Conservation (phyloP, 1,284 basidiomycete genomes). For the Tranzscheliella williamsii region DNA sequence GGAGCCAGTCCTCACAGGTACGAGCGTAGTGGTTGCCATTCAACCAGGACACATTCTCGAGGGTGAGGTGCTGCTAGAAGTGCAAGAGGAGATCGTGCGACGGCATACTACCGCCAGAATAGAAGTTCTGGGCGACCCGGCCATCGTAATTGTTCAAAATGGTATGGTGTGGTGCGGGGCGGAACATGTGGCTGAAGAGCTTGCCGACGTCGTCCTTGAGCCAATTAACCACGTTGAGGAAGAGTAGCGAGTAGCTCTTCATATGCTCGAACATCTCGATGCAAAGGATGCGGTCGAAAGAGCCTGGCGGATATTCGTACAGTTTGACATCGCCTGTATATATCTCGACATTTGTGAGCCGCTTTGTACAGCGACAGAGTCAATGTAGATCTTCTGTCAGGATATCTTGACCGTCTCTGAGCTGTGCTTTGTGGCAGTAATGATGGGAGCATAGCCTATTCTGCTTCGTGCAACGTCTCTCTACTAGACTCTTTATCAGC, state of each 20-base stretch:
- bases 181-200: conserved; percentile 75
- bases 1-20: conserved; percentile 74
- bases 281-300: conserved; percentile 73
- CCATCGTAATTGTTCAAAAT: conserved; percentile 75
- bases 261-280: conserved; percentile 82
- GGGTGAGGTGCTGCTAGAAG: conserved; percentile 71
- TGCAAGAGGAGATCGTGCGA: conserved; percentile 70
- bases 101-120: conserved; percentile 67
- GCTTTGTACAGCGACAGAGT: conserved; percentile 66
- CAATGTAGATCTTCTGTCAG: conserved; percentile 73
- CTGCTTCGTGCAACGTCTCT: conserved; percentile 72
- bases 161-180: conserved; percentile 68
- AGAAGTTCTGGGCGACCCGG: conserved; percentile 74
- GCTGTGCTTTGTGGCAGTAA: conserved; percentile 72
- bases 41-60: conserved; percentile 66
- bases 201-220: conserved; percentile 64
- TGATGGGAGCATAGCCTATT: conserved; percentile 70
- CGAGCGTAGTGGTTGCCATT: conserved; percentile 71
- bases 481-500: conserved; percentile 71
- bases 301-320: conserved; percentile 67
- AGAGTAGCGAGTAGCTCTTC: conserved; percentile 68
- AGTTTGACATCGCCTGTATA: conserved; percentile 75
- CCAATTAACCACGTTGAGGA: conserved; percentile 73
- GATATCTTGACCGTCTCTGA: conserved; percentile 71
- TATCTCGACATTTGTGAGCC: conserved; percentile 69